These are phyloP conservation scores for Vachellia collinsii DNA, from an alignment of 306 rosid species.

Conservation along the genomic window DNA sequence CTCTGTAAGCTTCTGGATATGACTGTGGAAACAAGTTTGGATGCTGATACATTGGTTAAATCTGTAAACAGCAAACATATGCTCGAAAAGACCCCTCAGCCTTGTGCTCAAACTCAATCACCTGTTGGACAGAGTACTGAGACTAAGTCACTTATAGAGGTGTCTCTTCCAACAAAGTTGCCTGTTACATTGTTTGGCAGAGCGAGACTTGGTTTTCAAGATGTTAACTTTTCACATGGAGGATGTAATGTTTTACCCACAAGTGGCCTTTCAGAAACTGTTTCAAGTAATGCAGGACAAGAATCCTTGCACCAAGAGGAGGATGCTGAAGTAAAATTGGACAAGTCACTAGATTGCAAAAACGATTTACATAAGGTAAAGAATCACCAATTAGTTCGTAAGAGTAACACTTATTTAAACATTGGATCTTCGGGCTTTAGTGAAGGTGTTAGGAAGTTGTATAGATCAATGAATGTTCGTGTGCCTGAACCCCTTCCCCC, in stretches of 20 bases:
- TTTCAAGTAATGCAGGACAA: slow-evolving; percentile 32
- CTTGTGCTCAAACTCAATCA: slow-evolving; percentile 41
- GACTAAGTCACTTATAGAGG: slow-evolving; percentile 35
- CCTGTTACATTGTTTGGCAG: slow-evolving; percentile 77
- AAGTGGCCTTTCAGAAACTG: slow-evolving; percentile 38
- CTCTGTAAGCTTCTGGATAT: slow-evolving; percentile 68
- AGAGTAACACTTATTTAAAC: slow-evolving; percentile 36
- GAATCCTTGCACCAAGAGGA: slow-evolving; percentile 35
- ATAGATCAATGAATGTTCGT: slow-evolving; percentile 72
- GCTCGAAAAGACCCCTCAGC: slow-evolving; percentile 47
- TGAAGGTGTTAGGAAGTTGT: slow-evolving; percentile 55
- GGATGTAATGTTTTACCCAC: slow-evolving; percentile 32
- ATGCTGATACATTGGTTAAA: slow-evolving; percentile 36
- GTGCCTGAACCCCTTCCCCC: slow-evolving; percentile 84
- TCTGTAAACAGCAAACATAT: slow-evolving; percentile 34
- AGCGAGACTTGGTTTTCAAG: slow-evolving; percentile 64
- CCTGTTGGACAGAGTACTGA: slow-evolving; percentile 42
- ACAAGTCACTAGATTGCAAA: slow-evolving; percentile 34
- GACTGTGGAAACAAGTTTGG: slow-evolving; percentile 41
- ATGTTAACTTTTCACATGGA: slow-evolving; percentile 42
- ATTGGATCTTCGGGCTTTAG: slow-evolving; percentile 60
- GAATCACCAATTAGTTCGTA: slow-evolving; percentile 35
- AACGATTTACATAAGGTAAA: slow-evolving; percentile 30
- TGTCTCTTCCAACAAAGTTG: slow-evolving; percentile 47
- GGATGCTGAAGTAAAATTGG: slow-evolving; percentile 40